Evolutionary conservation across 2,329 filamentous ascomycete genomes (phyloP), one percentile per base, ranked within the genome.

Genomic region (Ceratocystis cacaofunesta): DNA sequence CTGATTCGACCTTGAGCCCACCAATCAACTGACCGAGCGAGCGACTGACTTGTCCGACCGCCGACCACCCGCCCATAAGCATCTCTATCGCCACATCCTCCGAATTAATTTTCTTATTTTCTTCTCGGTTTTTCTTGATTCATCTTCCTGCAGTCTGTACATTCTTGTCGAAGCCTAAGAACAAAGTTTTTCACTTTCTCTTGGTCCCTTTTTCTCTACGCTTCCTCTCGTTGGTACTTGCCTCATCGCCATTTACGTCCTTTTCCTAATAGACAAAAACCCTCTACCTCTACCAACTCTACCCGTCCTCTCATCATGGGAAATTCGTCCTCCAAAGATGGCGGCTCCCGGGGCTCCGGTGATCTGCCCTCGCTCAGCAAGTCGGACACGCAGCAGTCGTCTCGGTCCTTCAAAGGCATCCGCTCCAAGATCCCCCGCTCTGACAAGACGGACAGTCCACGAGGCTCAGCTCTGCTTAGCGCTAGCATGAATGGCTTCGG

Each of bases 351-450:
- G 17, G 36, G 30, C 48, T 44, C 50, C 17, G 28, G 55, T 8
- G 66, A 67, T 41, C 30, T 67, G 75, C 92, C 92, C 32, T 96
- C 92, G 32, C 92, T 97, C 74, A 89, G 87, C 77, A 88, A 88
- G 74, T 90, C 91, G 66, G 92, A 97, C 73, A 97, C 92, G 32
- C 92, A 92, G 74, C 92, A 96, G 70, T 96, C 91, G 5, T 85
- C 88, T 41, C 88, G 91, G 69, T 96, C 92, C 3, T 86, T 96
- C 75, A 85, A 89, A 70, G 87, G 85, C 48, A 82, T 97, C 70
- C 84, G 90, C 68, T 95, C 90, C 68, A 96, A 96, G 77, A 96
- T 96, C 68, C 90, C 89, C 1, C 89, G 88, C 44, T 80, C 75
- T 69, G 80, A 79, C 68, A 89, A 84, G 72, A 84, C 79, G 58